Evolutionary conservation across 345 rosid species (phyloP), one percentile per base, ranked within the genome.

Genomic region (Luvunga scandens): DNA sequence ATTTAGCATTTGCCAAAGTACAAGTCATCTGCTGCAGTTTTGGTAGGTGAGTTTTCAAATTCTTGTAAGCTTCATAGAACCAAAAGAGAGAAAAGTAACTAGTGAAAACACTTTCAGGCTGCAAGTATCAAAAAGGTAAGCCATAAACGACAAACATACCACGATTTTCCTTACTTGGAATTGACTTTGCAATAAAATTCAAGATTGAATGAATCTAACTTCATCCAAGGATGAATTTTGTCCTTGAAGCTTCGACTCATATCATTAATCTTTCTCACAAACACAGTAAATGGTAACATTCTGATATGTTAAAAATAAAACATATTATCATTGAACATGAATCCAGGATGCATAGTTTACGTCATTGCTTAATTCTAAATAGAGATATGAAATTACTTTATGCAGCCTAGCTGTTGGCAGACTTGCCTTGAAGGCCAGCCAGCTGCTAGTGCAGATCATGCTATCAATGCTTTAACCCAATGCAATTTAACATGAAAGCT

Each of bases 401-500:
- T 84, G 75, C 12, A 72, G 18, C 67, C 62, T 82, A 31, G 79
- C 72, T 38, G 71, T 69, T 0, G 88, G 82, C 8, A 91, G 90
- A 69, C 93, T 82, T 61, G 89, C 75, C 83, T 91, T 87, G 82
- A 86, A 84, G 39, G 91, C 89, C 73, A 84, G 91, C 91, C 90
- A 87, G 45, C 89, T 4, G 90, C 95, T 63, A 88, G 84, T 22
- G 90, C 91, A 60, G 79, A 79, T 13, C 93, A 91, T 50, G 90
- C 91, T 28, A 87, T 55, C 25, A 87, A 75, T 18, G 90, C 86
- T 66, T 87, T 66, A 81, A 84, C 87, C 91, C 88, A 81, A 34
- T 39, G 50, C 69, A 71, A 50, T 21, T 50, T 50, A 9, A 50
- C 34, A 69, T 6, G n/a, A 25, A 38, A 45, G 33, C n/a, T n/a